Base-by-base conservation (phyloP, 1,284 basidiomycete species). In the Amylostereum areolatum region DNA sequence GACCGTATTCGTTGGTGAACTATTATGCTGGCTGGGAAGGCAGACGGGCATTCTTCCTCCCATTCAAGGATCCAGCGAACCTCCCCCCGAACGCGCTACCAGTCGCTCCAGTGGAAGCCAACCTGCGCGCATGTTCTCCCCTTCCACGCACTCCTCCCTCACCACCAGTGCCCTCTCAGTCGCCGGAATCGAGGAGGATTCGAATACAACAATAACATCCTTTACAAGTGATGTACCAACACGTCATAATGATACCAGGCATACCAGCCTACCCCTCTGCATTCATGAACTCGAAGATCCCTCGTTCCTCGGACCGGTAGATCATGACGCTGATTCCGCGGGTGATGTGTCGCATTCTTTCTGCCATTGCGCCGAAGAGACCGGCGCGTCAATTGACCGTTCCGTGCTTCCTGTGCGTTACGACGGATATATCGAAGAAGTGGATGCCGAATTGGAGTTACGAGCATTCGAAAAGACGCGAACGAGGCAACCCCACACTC, bases 11-110 rank as follows among this genome's bases (percentile, higher is more conserved):
- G 66, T 88, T 9, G 83, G 73, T 0, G 72, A 81, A 59, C 63
- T 85, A 2, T 68, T 88, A 10, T 84, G 81, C 58, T 83, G 80
- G 80, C 71, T 87, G 28, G 82, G 77, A 0, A 67, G 70, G 52
- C 67, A 67, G 48, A 63, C 62, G 41, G 74, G 77, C 0, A 57
- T 77, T 18, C 59, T 77, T 5, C 25, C 55, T 28, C 6, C 53
- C 45, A 27, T 45, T 32, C 25, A 33, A 25, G 32, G 31, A 18
- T 42, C 43, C 32, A 10, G 8, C 47, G 10, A 39, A 11, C 18
- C 43, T 35, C 37, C 30, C 39, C 10, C 18, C 32, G 43, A 45
- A 25, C 45, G 33, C 29, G 18, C 8, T 40, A 24, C 30, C 29
- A 27, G 37, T 43, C 42, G 39, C 40, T 6, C 10, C 32, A 24